Evolutionary conservation across 805 yeast genomes (phyloP).

Genomic region (Yamadazyma olivae): DNA sequence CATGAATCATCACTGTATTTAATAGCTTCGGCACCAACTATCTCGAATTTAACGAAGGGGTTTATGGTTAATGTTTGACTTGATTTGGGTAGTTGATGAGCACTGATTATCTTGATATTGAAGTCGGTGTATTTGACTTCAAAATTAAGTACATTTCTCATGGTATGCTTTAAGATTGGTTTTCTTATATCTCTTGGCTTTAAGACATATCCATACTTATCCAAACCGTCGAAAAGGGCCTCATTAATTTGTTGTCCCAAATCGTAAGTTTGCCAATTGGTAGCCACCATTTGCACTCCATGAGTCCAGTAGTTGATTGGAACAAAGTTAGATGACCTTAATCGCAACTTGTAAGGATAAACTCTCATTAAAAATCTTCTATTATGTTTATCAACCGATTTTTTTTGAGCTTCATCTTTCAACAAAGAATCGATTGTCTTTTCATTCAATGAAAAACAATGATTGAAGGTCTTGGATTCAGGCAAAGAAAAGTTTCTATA

Average conservation of each 20-base stretch:
- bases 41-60: conserved; percentile 62
- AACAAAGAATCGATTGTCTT: conserved; percentile 60
- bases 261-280: conserved; percentile 95
- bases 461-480: conserved; percentile 76
- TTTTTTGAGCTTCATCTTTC: conserved; percentile 54
- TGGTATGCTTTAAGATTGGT: conserved; percentile 22
- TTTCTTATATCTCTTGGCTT: conserved; percentile 58
- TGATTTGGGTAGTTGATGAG: conserved; percentile 79
- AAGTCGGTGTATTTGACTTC: conserved; percentile 14
- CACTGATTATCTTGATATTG: conserved; percentile 57
- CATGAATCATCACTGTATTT: conserved; percentile 19
- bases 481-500: conserved; percentile 83
- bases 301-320: conserved; percentile 79
- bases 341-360: conserved; percentile 79
- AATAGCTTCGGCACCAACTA: conserved; percentile 43
- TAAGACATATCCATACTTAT: conserved; percentile 69
- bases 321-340: conserved; percentile 75
- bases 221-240: conserved; percentile 66
- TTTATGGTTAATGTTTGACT: conserved; percentile 47
- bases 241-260: conserved; percentile 85
- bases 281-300: conserved; percentile 94
- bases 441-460: conserved; percentile 86
- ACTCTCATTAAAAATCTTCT: conserved; percentile 71
- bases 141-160: conserved; percentile 4
- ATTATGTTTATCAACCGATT: conserved; percentile 74